Evolutionary conservation across 345 rosid species (phyloP), one percentile per base, ranked within the genome.

Genomic region (Rhizophora mangle): DNA sequence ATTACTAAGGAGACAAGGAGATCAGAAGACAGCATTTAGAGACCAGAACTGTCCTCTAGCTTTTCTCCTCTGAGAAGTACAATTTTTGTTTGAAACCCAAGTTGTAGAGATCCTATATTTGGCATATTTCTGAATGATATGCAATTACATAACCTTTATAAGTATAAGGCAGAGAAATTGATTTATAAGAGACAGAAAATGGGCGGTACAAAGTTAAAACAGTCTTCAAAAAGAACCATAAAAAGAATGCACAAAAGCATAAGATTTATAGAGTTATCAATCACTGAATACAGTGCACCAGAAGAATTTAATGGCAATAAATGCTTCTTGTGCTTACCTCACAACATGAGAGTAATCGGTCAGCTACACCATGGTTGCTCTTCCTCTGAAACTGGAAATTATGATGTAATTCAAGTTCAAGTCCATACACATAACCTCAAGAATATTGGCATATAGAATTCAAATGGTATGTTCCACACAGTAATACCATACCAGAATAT

Each of bases 311-410:
- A 29, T 37, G 49, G 6, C 13, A 29, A 13, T 30, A 18, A 36
- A 32, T 13, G 36, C 9, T 30, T 65, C 29, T 9, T 27, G 20
- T 29, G 39, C 88, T 77, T 76, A 92, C 99, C 92, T 84, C 90
- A 78, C 99, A 95, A 66, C 99, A 95, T 52, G 87, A 78, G 67
- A 92, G 70, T 63, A 95, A 79, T 56, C 82, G 80, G 68, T 95
- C 91, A n/a, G 88, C 96, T 7, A 92, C 60, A 51, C 96, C 90
- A 68, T 73, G 24, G 22, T 10, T 68, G 64, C 72, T 84, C 79
- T 84, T 85, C 63, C 76, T 62, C 74, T 87, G 80, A 79, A 80
- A 62, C 87, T 82, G 83, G 68, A 78, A 72, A 72, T 80, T 58
- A 69, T 20, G 81, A 46, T 72, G 27, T 57, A 9, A 13, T n/a